Conservation (phyloP, 768 basidiomycete genomes). For the Cantharellus cinnabarinus region DNA sequence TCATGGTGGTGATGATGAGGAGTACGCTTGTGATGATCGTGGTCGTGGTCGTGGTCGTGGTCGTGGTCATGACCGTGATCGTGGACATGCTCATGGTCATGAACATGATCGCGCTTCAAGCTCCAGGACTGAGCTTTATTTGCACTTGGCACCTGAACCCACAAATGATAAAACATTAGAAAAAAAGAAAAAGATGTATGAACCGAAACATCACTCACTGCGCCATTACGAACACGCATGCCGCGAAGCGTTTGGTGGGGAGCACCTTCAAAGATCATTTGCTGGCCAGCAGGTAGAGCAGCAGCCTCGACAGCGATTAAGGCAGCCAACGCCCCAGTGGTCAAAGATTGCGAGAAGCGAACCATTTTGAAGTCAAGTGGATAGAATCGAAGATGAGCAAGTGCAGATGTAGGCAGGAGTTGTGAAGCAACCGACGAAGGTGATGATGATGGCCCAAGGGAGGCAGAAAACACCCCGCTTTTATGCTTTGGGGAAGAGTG, state of each 20-base stretch:
- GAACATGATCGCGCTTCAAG: background rate
- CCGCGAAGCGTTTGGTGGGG: background rate
- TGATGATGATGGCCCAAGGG: too few species aligned
- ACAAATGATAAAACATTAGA: background rate
- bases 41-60: background rate
- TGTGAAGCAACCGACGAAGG: too few species aligned
- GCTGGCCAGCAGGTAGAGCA: background rate
- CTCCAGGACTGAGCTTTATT: background rate
- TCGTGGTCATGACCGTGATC: background rate
- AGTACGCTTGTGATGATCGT: background rate
- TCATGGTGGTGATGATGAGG: background rate
- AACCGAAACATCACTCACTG: too few species aligned
- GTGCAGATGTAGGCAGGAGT: too few species aligned
- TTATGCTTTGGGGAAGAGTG: constrained; percentile 4
- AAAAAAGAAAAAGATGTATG: background rate
- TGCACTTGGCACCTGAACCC: background rate
- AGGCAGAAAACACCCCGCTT: constrained; percentile 23
- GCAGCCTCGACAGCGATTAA: background rate
- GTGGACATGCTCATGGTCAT: background rate
- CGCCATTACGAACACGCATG: background rate
- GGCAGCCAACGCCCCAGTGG: background rate
- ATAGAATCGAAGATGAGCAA: background rate
- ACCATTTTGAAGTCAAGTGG: background rate
- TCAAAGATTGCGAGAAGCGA: background rate
- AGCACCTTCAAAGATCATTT: background rate